A percentile compares a stretch with the other conserved stretches of the same genome.
Conservation (phyloP, 2,329 filamentous ascomycete genomes). For the Fusarium camptoceras region DNA sequence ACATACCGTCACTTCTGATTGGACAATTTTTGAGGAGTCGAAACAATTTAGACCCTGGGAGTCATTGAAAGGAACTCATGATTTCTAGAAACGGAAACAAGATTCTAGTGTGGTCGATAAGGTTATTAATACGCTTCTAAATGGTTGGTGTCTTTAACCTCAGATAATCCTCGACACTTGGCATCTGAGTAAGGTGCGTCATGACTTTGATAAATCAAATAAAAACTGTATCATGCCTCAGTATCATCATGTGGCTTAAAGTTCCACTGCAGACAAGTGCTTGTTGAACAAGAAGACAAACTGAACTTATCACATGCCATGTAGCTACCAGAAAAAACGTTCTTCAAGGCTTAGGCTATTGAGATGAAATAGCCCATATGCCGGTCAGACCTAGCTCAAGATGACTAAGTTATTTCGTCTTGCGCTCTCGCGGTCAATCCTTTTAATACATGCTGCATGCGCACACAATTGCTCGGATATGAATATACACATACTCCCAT, state of each 20-base stretch:
- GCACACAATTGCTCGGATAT: neutral
- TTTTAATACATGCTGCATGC: neutral
- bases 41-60: neutral
- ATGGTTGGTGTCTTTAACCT: neutral
- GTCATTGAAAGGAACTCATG: neutral
- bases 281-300: neutral
- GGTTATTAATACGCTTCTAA: neutral
- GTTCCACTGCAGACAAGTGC: neutral
- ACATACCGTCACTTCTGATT: neutral
- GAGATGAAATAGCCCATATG: neutral
- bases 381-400: accelerated
- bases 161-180: neutral
- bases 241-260: accelerated
- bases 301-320: neutral
- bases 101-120: neutral
- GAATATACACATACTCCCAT: neutral
- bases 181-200: neutral
- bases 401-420: neutral
- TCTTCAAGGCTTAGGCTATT: neutral
- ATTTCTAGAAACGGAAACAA: neutral
- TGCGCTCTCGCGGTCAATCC: neutral
- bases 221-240: neutral
- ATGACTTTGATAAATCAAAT: neutral
- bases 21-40: accelerated
- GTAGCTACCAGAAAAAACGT: neutral